Conservation (phyloP, 345 rosid genomes). For the Eutrema heterophyllum region DNA sequence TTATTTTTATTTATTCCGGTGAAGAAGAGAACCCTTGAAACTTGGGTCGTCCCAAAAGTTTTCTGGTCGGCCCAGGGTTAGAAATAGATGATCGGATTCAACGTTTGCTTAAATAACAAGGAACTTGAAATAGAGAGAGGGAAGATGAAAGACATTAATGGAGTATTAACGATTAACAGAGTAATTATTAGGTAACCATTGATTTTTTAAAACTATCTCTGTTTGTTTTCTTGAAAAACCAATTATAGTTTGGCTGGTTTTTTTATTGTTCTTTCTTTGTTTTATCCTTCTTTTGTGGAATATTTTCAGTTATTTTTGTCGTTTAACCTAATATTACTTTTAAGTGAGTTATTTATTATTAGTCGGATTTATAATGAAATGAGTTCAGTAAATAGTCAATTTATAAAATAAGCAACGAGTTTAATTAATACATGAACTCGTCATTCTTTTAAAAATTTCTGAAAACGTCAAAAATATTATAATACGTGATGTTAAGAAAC, state of each 20-base stretch:
- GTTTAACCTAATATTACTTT: background rate
- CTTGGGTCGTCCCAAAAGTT: slow-evolving; percentile 27
- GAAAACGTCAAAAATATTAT: background rate
- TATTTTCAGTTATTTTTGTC: slow-evolving; percentile 16
- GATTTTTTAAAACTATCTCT: slow-evolving; percentile 7
- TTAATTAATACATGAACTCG: background rate
- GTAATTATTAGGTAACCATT: slow-evolving; percentile 21
- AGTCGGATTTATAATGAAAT: background rate
- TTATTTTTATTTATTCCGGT: background rate
- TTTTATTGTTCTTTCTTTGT: slow-evolving; percentile 15
- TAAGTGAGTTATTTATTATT: background rate
- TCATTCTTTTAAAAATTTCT: background rate
- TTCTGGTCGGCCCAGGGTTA: slow-evolving; percentile 38
- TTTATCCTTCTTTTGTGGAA: slow-evolving; percentile 31
- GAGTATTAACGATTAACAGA: slow-evolving; percentile 29
- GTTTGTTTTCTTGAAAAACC: slow-evolving; percentile 8
- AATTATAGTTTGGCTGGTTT: slow-evolving; percentile 25
- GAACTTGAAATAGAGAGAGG: slow-evolving; percentile 15
- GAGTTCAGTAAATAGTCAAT: background rate
- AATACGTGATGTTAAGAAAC: too few relatives aligned
- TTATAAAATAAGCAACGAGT: background rate
- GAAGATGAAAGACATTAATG: slow-evolving; percentile 12
- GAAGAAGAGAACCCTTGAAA: slow-evolving; percentile 26
- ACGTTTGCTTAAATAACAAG: slow-evolving; percentile 27
- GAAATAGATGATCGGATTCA: slow-evolving; percentile 15